phyloP scores from a whole-genome alignment of 2,329 filamentous ascomycete genomes.

The Claviceps capensis region DNA sequence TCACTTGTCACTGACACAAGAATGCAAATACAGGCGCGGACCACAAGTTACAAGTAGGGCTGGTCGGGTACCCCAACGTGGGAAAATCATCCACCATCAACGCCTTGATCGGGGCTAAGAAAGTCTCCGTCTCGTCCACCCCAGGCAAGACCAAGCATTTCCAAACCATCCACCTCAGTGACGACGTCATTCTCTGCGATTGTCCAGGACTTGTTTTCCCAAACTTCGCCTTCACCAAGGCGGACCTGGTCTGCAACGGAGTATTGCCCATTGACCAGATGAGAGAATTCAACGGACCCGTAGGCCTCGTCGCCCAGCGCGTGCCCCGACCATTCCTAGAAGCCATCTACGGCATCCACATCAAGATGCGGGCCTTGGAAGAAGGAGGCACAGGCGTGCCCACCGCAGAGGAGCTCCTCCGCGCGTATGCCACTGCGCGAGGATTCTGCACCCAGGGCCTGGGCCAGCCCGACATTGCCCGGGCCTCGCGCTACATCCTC shows the following conservation, averaged over 20 bases:
- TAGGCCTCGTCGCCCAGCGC: constrained; percentile 65
- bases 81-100: constrained; percentile 99
- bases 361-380: constrained; percentile 64
- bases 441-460: constrained; percentile 84
- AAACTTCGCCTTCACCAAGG: constrained; percentile 94
- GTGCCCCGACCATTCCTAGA: constrained; percentile 85
- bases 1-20: constrained; percentile 6
- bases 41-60: constrained; percentile 71
- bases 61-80: constrained; percentile 97
- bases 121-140: constrained; percentile 93
- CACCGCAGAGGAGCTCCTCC: constrained; percentile 71
- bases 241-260: constrained; percentile 88
- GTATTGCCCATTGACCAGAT: constrained; percentile 93
- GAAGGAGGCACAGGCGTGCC: constrained; percentile 86
- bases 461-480: constrained; percentile 84
- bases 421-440: constrained; percentile 74
- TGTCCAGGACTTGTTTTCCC: constrained; percentile 97
- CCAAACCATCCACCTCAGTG: constrained; percentile 90
- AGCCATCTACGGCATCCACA: constrained; percentile 85
- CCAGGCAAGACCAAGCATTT: constrained; percentile 99
- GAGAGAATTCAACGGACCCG: constrained; percentile 80
- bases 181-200: constrained; percentile 85
- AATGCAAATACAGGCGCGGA: constrained; percentile 24
- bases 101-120: constrained; percentile 94
- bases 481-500: constrained; percentile 76